Conservation (phyloP, 208 protist genomes). For the Leishmania tarentolae region DNA sequence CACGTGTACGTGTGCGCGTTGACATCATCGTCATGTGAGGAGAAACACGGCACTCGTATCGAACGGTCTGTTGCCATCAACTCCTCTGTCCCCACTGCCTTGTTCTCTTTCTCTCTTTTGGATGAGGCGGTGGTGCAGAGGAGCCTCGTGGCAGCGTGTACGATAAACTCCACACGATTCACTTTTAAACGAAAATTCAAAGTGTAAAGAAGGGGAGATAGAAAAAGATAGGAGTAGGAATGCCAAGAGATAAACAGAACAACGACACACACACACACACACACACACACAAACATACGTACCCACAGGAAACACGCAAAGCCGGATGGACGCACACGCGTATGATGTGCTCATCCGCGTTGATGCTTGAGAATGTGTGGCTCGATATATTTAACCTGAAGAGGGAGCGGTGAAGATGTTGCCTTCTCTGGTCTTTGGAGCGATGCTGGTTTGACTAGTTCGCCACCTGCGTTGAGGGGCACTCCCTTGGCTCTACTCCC, state of each 20-base stretch:
- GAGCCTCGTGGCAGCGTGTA: neutral
- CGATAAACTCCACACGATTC: neutral
- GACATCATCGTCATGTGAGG: neutral
- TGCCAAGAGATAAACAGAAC: neutral
- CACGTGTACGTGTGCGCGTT: neutral
- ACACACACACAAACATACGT: too few species aligned
- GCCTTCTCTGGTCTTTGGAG: neutral
- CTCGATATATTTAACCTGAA: neutral
- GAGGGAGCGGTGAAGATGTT: neutral
- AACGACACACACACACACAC: neutral
- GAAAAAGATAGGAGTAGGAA: neutral
- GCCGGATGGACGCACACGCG: neutral
- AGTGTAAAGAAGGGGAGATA: neutral
- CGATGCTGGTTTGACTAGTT: neutral
- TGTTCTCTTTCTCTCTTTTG: neutral
- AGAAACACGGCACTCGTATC: neutral
- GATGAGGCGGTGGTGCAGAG: neutral
- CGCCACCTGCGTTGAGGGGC: neutral
- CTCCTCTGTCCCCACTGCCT: neutral
- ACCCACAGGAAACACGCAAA: too few species aligned
- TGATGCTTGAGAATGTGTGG: neutral
- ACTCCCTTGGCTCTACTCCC: neutral
- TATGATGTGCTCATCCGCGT: neutral
- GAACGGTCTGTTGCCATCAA: neutral
- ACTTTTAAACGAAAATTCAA: neutral